Evolutionary conservation across 192 early-diverging fungal genomes (phyloP).

Genomic region (Podila clonocystis): DNA sequence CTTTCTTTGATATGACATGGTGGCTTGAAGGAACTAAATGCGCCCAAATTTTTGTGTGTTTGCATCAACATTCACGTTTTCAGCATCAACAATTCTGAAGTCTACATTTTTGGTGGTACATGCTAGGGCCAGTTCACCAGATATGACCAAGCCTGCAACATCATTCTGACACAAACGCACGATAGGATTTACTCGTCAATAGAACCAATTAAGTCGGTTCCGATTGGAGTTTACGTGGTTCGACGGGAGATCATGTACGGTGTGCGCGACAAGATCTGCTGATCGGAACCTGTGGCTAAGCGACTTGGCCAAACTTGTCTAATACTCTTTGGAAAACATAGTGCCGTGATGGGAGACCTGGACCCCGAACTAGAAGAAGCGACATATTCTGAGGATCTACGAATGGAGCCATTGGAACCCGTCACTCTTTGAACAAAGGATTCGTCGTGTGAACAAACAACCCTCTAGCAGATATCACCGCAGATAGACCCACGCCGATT

Average conservation of each 20-base stretch:
- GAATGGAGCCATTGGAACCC: conserved; percentile 40
- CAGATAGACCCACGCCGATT: no score
- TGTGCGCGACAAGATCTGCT: background rate
- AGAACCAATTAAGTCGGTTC: conserved; percentile 33
- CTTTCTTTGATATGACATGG: background rate
- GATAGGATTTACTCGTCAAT: conserved; percentile 45
- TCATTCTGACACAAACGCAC: conserved; percentile 40
- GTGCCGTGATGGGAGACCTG: conserved; percentile 41
- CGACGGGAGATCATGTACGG: conserved; percentile 42
- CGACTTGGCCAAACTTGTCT: no score
- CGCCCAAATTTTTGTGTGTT: no score
- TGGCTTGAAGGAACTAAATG: no score
- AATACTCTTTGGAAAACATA: background rate
- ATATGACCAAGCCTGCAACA: conserved; percentile 46
- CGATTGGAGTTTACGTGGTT: conserved; percentile 49
- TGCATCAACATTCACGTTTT: background rate
- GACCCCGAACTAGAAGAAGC: conserved; percentile 42
- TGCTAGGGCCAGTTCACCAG: conserved; percentile 31
- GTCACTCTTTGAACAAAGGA: conserved; percentile 18
- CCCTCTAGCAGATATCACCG: background rate
- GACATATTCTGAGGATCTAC: conserved; percentile 37
- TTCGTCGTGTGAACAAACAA: background rate
- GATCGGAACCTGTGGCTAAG: no score
- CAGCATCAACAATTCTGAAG: background rate
- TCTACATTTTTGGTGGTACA: background rate